phyloP scores from a whole-genome alignment of 352 stramenopile species.

The Pythium rhizo-oryzae region DNA sequence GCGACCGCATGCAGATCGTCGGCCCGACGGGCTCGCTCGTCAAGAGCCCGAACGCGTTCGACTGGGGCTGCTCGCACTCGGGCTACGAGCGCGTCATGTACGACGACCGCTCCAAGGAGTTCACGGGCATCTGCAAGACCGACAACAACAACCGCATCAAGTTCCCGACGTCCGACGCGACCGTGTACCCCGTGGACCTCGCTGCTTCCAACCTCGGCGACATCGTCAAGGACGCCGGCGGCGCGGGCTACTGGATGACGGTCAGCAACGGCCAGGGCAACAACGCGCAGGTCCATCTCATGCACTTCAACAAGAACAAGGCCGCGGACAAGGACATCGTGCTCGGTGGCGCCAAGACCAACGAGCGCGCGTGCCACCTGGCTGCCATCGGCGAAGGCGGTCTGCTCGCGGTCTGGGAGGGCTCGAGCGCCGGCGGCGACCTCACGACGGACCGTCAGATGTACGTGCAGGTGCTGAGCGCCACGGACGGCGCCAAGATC shows the following conservation, averaged over 20 bases:
- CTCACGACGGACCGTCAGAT: slow-evolving; percentile 40
- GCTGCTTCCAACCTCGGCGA: slow-evolving; percentile 51
- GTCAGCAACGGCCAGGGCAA: slow-evolving; percentile 54
- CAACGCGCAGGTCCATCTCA: slow-evolving; percentile 57
- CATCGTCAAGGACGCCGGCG: slow-evolving; percentile 43
- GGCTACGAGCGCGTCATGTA: slow-evolving; percentile 64
- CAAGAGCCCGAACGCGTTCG: slow-evolving; percentile 47
- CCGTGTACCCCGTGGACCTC: slow-evolving; percentile 62
- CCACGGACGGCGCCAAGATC: slow-evolving; percentile 41
- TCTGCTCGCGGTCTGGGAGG: slow-evolving; percentile 56
- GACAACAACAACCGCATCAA: slow-evolving; percentile 79
- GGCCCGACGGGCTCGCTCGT: slow-evolving; percentile 40
- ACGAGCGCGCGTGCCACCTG: slow-evolving; percentile 56
- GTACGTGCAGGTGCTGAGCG: slow-evolving; percentile 56
- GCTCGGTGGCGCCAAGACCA: slow-evolving; percentile 47
- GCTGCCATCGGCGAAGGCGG: slow-evolving; percentile 42
- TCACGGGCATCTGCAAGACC: slow-evolving; percentile 63
- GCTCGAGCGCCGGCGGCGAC: slow-evolving; percentile 42
- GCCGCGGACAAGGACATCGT: slow-evolving; percentile 50
- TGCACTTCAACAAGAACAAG: slow-evolving; percentile 57
- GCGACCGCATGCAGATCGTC: slow-evolving; percentile 72
- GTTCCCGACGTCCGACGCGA: slow-evolving; percentile 51
- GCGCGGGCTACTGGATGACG: slow-evolving; percentile 63
- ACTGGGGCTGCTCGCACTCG: slow-evolving; percentile 65
- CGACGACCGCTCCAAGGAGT: slow-evolving; percentile 45